Conservation (phyloP, 495 filamentous ascomycete genomes). For the Penicillium psychrofluorescens region DNA sequence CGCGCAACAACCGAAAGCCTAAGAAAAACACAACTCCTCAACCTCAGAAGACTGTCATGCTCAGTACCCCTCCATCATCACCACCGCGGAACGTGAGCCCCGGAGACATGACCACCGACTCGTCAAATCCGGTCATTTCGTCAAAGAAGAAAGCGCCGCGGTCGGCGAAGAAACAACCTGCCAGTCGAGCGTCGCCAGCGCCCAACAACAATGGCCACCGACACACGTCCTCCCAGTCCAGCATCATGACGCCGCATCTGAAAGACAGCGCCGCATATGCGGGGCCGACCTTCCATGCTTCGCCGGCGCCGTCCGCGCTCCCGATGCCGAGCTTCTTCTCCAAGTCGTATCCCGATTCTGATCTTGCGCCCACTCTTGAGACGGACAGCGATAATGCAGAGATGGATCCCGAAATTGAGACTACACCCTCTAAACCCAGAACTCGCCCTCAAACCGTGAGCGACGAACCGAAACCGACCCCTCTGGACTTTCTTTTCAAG, state of each 20-base stretch:
- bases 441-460: conserved; percentile 13
- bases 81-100: conserved; percentile 34
- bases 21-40: conserved; percentile 31
- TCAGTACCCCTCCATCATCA: conserved; percentile 40
- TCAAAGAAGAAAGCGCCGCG: conserved; percentile 34
- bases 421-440: conserved; percentile 36
- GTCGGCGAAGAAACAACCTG: conserved; percentile 31
- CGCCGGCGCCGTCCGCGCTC: conserved; percentile 85
- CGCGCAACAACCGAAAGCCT: conserved; percentile 32
- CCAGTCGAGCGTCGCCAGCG: conserved; percentile 21
- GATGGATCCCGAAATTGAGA: conserved; percentile 23
- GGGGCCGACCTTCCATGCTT: conserved; percentile 91
- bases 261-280: conserved; percentile 63
- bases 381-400: conserved; percentile 32
- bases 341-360: conserved; percentile 62
- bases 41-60: conserved; percentile 18
- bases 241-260: conserved; percentile 39
- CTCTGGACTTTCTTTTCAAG: conserved; percentile 82
- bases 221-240: conserved; percentile 24
- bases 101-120: conserved; percentile 23
- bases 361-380: conserved; percentile 29
- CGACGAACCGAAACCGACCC: conserved; percentile 55
- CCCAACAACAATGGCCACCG: conserved; percentile 20
- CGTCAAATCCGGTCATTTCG: conserved; percentile 20
- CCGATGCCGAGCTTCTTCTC: conserved; percentile 89